phyloP scores from a whole-genome alignment of 257 asterid genomes.

The Fraxinus anomala region DNA sequence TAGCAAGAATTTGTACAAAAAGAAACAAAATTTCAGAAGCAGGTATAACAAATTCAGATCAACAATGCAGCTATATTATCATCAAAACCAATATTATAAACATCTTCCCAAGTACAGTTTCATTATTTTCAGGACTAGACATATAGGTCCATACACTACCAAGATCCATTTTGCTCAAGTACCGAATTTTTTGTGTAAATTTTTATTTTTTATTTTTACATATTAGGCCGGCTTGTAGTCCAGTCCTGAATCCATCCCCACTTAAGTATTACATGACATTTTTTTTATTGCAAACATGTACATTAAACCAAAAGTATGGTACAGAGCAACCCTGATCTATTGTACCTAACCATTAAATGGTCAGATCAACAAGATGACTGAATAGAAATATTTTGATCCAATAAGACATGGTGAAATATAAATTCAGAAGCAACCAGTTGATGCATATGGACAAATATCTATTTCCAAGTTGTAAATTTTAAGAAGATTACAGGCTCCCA shows the following conservation, averaged over 20 bases:
- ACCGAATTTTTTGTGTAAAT: no score
- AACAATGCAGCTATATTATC: background rate
- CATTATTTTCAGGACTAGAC: background rate
- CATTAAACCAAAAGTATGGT: background rate
- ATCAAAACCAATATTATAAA: background rate
- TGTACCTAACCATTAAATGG: background rate
- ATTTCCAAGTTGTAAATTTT: background rate
- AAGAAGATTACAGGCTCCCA: background rate
- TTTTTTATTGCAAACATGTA: background rate
- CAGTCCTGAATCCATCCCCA: no score
- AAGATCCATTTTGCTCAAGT: background rate
- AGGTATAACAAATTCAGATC: background rate
- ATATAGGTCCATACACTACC: background rate
- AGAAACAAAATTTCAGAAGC: background rate
- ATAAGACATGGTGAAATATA: background rate
- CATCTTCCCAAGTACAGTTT: background rate
- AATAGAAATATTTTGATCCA: background rate
- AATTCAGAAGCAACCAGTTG: background rate
- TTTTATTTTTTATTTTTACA: no score
- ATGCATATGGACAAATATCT: background rate
- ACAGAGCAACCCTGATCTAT: background rate
- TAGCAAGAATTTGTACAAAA: background rate
- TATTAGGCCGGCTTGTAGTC: no score
- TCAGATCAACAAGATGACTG: background rate
- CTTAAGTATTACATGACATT: background rate